Conservation (phyloP, 2,329 filamentous ascomycete species). For the Pseudogymnoascus sp. region DNA sequence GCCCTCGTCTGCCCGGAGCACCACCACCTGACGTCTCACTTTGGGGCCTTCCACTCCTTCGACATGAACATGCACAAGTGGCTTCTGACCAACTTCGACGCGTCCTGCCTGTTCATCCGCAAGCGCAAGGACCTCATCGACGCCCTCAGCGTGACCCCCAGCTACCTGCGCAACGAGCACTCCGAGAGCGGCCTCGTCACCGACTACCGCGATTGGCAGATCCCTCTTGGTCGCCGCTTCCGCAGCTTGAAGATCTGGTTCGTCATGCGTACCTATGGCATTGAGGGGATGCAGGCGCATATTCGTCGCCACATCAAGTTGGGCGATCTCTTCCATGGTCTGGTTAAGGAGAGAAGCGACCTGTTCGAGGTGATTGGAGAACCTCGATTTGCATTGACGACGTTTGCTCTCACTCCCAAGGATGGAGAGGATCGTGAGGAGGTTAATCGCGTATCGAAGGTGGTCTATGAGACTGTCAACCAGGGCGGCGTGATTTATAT, state of each 20-base stretch:
- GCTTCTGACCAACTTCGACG: conserved; percentile 90
- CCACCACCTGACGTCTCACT: conserved; percentile 56
- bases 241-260: conserved; percentile 92
- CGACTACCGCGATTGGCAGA: conserved; percentile 96
- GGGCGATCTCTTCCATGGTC: conserved; percentile 61
- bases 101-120: conserved; percentile 72
- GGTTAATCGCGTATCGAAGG: conserved; percentile 62
- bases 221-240: conserved; percentile 84
- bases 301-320: conserved; percentile 61
- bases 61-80: conserved; percentile 98
- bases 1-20: conserved; percentile 78
- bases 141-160: conserved; percentile 69
- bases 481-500: conserved; percentile 71
- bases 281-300: conserved; percentile 67
- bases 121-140: conserved; percentile 69
- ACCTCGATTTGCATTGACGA: conserved; percentile 72
- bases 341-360: conserved; percentile 54
- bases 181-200: conserved; percentile 79
- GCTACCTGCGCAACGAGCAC: conserved; percentile 76
- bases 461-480: conserved; percentile 70
- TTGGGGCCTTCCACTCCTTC: conserved; percentile 74
- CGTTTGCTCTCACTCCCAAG: conserved; percentile 56
- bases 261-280: conserved; percentile 75
- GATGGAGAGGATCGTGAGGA: conserved; percentile 36
- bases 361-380: conserved; percentile 69